Evolutionary conservation across 768 basidiomycete species (phyloP), one percentile per base, ranked within the genome.

Genomic region (Kwoniella dendrophila): DNA sequence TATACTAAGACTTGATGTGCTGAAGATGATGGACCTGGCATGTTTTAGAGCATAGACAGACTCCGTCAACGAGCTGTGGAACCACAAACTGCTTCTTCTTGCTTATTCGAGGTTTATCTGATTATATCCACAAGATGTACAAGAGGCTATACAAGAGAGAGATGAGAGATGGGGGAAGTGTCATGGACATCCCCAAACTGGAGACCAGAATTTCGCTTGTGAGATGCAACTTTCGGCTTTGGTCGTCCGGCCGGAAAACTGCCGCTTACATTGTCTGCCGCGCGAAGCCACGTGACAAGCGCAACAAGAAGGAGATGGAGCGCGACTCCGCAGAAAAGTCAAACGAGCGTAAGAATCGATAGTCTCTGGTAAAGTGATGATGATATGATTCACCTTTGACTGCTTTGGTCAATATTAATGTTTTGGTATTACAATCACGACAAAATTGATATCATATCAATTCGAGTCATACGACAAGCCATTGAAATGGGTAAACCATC

Each of bases 401-500:
- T n/a, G n/a, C n/a, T n/a, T n/a, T n/a, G n/a, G n/a, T n/a, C n/a
- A n/a, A n/a, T n/a, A n/a, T n/a, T n/a, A n/a, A n/a, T n/a, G 5
- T 40, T 7, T 20, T 40, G 20, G 14, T 20, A 12, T 14, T 40
- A n/a, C 38, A n/a, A 14, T 40, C 38, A 12, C 38, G n/a, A n/a
- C 38, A 40, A n/a, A n/a, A n/a, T 14, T 40, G 14, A 40, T 40
- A 40, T 40, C 38, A 40, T 40, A 40, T 40, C 38, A 4, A 2
- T 40, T 14, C 38, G n/a, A n/a, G n/a, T n/a, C n/a, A 52, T 18
- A 33, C 18, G 10, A 50, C 38, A 38, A n/a, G n/a, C n/a, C n/a
- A n/a, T n/a, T n/a, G n/a, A 32, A 34, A 75, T 75, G 74, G 74
- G 74, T n/a, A 75, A 75, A 57, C 71, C 74, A 45, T 58, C 43